A percentile compares a stretch with the other conserved stretches of the same genome.
Conservation (phyloP, 2,329 filamentous ascomycete species). For the Orbilia ellipsospora region DNA sequence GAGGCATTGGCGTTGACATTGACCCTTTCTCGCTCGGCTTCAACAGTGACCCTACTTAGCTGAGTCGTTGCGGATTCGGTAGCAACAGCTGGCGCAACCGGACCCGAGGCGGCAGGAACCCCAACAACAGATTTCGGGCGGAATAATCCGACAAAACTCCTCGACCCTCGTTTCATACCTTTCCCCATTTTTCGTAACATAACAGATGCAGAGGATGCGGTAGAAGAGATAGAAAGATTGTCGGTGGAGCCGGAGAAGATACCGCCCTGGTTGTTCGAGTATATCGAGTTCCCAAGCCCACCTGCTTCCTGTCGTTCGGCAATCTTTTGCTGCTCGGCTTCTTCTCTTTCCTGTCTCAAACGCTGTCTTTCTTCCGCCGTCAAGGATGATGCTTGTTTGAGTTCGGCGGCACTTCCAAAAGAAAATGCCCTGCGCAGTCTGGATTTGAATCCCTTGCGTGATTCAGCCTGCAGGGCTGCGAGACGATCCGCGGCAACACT, state of each 20-base stretch:
- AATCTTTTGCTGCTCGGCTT: conserved; percentile 90
- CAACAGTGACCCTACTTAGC: conserved; percentile 94
- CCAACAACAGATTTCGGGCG: conserved; percentile 91
- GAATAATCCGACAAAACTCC: conserved; percentile 93
- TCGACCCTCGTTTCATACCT: conserved; percentile 93
- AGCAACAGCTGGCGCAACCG: conserved; percentile 64
- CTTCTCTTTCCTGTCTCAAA: conserved; percentile 66
- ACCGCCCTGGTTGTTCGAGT: conserved; percentile 79
- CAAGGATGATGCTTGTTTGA: conserved; percentile 76
- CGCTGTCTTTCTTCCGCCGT: conserved; percentile 60
- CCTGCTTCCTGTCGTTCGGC: conserved; percentile 90
- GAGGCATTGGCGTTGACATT: conserved; percentile 79
- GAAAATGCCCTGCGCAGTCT: conserved; percentile 90
- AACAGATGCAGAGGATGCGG: conserved; percentile 86
- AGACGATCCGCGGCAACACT: conserved; percentile 86
- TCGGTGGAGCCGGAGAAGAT: conserved; percentile 92
- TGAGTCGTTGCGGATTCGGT: conserved; percentile 77
- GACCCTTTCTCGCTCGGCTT: conserved; percentile 87
- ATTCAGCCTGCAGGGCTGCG: conserved; percentile 74
- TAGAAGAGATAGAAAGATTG: conserved; percentile 90
- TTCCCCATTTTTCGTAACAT: conserved; percentile 99
- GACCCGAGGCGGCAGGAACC: conserved; percentile 76
- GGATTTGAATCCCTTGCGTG: conserved; percentile 63
- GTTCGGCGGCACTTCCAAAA: conserved; percentile 92
- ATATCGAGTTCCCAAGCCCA: conserved; percentile 92